Base-by-base conservation (phyloP, 306 rosid species). In the Corylus avellana region DNA sequence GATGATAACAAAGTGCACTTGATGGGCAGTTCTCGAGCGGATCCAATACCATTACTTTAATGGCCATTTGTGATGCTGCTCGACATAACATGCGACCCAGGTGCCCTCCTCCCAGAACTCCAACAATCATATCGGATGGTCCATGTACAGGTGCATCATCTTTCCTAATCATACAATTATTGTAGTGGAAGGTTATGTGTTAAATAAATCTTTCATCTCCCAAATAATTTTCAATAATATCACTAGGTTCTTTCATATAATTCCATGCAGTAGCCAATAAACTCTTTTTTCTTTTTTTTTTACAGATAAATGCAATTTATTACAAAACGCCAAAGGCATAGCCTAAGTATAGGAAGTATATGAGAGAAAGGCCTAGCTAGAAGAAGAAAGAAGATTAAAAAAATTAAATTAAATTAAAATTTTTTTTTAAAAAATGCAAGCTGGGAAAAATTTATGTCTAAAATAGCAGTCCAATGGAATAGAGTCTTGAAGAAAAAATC, bases 61-160 rank as follows among this genome's bases (percentile, higher is more conserved):
- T 82, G 53, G 94, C 92, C 96, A 95, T 85, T 70, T 88, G 29
- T 3, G 97, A 89, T 74, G 99, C 99, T 68, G 97, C 99, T 89
- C 91, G 96, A 80, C 98, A 93, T 20, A 95, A 78, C 98, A 95
- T 95, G 0, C 94, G 92, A 76, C 98, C 98, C 74, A 93, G 86
- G 70, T 95, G 99, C 62, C 97, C 98, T 70, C 98, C 99, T 56
- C 96, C 99, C 11, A 95, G 80, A 37, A 95, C 97, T 79, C 97
- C 98, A 77, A 93, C 93, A 83, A 95, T 56, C 61, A 51, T 77
- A 59, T 93, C 97, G 25, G 91, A 87, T 53, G 79, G 55, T 62
- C 92, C 91, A 61, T 84, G 94, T 48, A 89, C 92, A 59, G 84
- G 61, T 11, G n/a, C 14, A 57, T 85, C 93, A 44, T 91, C 90